Evolutionary conservation across 2,329 filamentous ascomycete species (phyloP).

Genomic region (Metarhizium album): DNA sequence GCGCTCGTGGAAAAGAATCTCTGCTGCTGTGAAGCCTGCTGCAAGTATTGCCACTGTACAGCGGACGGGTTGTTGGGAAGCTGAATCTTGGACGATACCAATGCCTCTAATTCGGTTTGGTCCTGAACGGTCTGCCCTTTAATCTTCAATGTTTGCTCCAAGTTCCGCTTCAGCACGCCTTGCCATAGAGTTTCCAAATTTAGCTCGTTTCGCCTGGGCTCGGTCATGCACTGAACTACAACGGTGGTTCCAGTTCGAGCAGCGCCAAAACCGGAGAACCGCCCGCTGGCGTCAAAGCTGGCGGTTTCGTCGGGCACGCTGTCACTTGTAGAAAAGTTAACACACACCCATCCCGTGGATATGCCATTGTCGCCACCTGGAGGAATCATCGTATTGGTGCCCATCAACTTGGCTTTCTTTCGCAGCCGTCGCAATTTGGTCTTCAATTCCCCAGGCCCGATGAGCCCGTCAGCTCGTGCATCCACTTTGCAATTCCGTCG

Average conservation of each 20-base stretch:
- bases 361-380: slow-evolving; percentile 71
- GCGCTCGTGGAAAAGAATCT: slow-evolving; percentile 24
- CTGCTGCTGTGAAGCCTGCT: slow-evolving; percentile 22
- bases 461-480: slow-evolving; percentile 74
- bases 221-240: slow-evolving; percentile 48
- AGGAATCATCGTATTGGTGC: slow-evolving; percentile 55
- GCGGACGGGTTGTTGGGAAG: slow-evolving; percentile 19
- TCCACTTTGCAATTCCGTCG: slow-evolving; percentile 59
- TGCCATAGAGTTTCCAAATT: slow-evolving; percentile 44
- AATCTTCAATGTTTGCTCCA: slow-evolving; percentile 20
- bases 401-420: slow-evolving; percentile 71
- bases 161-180: slow-evolving; percentile 25
- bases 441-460: slow-evolving; percentile 86
- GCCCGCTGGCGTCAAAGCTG: slow-evolving; percentile 36
- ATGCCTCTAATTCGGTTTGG: slow-evolving; percentile 17
- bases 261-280: slow-evolving; percentile 68
- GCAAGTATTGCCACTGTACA: slow-evolving; percentile 24
- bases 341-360: slow-evolving; percentile 90
- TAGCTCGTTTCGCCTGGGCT: slow-evolving; percentile 39
- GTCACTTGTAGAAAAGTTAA: slow-evolving; percentile 68
- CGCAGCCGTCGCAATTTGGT: slow-evolving; percentile 72
- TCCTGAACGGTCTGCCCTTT: slow-evolving; percentile 15
- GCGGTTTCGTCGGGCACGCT: slow-evolving; percentile 36
- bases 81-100: slow-evolving; percentile 23
- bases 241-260: slow-evolving; percentile 38